phyloP scores from a whole-genome alignment of 1,139 yeast genomes.

The Hemisphaericaspora xylofermentans region DNA sequence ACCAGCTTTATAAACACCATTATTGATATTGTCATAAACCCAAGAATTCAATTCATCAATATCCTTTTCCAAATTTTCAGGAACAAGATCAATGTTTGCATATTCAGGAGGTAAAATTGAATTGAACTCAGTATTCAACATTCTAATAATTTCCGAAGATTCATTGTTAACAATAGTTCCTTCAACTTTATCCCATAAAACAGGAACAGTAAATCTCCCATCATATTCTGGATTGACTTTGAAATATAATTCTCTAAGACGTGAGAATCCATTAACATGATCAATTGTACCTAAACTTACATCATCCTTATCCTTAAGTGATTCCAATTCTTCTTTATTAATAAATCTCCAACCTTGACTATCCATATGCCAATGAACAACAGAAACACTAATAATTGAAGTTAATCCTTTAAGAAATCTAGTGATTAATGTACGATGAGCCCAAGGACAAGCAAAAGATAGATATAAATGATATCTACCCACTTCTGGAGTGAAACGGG shows the following conservation, averaged over 20 bases:
- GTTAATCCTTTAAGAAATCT: conserved; percentile 78
- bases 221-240: conserved; percentile 72
- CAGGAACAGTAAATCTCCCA: conserved; percentile 90
- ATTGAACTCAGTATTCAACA: conserved; percentile 67
- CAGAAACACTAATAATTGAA: conserved; percentile 60
- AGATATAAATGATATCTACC: conserved; percentile 87
- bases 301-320: conserved; percentile 32
- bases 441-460: conserved; percentile 93
- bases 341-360: conserved; percentile 83
- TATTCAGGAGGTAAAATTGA: conserved; percentile 46
- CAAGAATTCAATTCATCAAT: conserved; percentile 83
- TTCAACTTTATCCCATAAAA: conserved; percentile 83
- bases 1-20: conserved; percentile 93
- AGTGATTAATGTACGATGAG: conserved; percentile 79
- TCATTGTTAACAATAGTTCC: conserved; percentile 88
- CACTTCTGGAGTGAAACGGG: conserved; percentile 69
- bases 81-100: conserved; percentile 61
- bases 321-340: conserved; percentile 27
- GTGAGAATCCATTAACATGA: conserved; percentile 55
- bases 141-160: conserved; percentile 83
- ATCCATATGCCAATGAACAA: conserved; percentile 89
- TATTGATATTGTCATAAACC: conserved; percentile 83
- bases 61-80: conserved; percentile 47
- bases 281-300: conserved; percentile 62
- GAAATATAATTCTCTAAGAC: conserved; percentile 70